Base-by-base conservation (phyloP, 305 asterid species). In the Nicotiana rustica region DNA sequence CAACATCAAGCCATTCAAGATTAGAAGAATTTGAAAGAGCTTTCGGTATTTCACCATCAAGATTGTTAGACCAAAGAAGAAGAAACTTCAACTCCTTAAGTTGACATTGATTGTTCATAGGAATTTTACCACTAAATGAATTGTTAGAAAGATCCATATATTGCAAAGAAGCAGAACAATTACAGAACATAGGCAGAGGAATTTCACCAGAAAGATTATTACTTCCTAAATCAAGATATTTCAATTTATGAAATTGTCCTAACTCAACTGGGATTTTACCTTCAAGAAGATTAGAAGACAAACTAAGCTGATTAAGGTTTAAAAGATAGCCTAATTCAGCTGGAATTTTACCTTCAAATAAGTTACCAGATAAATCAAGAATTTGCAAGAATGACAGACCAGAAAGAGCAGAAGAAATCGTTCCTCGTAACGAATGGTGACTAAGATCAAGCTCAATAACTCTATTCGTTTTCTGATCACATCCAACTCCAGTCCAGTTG, bases 81-180 rank as follows among this genome's bases (percentile, higher is more conserved):
- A 95, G 94, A 83, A 82, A 91, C 83, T 80, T 87, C 6, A 95
- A 87, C 79, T 91, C 93, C 9, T 62, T 83, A 36, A 91, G 87
- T 57, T 71, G 89, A 67, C 97, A 93, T 47, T 88, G 86, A 64
- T 73, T 84, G 19, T 81, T 36, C 31, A 90, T 79, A 18, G 97
- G 97, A 82, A 95, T 91, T 82, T 83, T 82, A 1, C 98, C 98
- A 18, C 79, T 80, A 1, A 95, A 89, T 2, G 98, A 89, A 80
- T 95, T 95, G 91, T 93, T 93, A 70, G 98, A 93, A 18, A 95
- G 87, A 86, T 95, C 98, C 25, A 95, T 65, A 77, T 93, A 93
- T n/a, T 90, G 88, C 59, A 95, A 83, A n/a, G 87, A 64, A 9
- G 87, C 85, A 2, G 97, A 89, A 36, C 89, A 88, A 80, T 91